A percentile compares a stretch with the other conserved stretches of the same genome.
Evolutionary conservation across 2,329 filamentous ascomycete genomes (phyloP).

Genomic region (Exserohilum turcica): DNA sequence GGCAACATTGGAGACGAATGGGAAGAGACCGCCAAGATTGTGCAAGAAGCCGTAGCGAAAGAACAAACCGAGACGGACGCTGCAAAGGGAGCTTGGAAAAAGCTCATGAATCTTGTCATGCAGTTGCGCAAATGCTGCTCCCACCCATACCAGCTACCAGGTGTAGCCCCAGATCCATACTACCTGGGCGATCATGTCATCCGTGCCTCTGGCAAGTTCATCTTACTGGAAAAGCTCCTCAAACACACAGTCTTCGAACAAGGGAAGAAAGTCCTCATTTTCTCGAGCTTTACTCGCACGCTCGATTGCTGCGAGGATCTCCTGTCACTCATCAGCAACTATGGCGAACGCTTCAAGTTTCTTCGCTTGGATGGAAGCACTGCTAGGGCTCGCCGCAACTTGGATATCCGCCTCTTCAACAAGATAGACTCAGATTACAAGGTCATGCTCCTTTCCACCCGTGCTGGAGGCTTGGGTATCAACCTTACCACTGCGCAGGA

Average conservation of each 20-base stretch:
- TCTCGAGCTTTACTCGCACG: constrained; percentile 59
- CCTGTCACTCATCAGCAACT: constrained; percentile 51
- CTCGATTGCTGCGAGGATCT: constrained; percentile 60
- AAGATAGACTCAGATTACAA: constrained; percentile 53
- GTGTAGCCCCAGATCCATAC: constrained; percentile 54
- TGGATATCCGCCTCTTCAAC: constrained; percentile 61
- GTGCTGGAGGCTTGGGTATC: constrained; percentile 61
- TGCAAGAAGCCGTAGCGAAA: constrained; percentile 78
- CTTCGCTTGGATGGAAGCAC: constrained; percentile 59
- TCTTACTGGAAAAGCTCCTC: constrained; percentile 59
- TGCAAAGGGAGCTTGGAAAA: constrained; percentile 53
- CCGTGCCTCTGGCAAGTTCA: constrained; percentile 61
- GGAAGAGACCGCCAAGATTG: constrained; percentile 85
- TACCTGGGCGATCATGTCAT: constrained; percentile 55
- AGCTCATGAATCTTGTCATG: constrained; percentile 61
- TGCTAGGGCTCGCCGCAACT: constrained; percentile 55
- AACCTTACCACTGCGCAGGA: constrained; percentile 60
- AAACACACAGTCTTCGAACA: constrained; percentile 56
- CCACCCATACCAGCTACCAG: constrained; percentile 59
- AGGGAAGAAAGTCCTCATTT: constrained; percentile 62
- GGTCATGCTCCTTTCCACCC: constrained; percentile 62
- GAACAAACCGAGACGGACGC: constrained; percentile 38
- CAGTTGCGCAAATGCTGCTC: constrained; percentile 62
- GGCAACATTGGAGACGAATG: constrained; percentile 42
- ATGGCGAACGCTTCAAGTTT: constrained; percentile 51